Evolutionary conservation across 352 stramenopile genomes (phyloP), one percentile per base, ranked within the genome.

Genomic region (Pythium rishiriense): DNA sequence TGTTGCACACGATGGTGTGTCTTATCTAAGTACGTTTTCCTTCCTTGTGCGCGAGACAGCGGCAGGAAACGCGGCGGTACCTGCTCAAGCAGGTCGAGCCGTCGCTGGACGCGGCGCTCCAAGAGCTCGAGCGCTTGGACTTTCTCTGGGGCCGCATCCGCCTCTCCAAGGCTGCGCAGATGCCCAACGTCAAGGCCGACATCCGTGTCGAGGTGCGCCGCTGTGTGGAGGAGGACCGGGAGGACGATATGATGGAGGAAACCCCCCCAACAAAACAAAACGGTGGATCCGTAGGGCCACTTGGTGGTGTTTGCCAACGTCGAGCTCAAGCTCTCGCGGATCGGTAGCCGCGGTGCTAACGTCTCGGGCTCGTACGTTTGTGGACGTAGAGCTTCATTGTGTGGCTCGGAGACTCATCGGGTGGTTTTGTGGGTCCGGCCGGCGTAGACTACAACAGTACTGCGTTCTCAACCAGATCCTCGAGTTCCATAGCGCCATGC

Each of bases 401-500:
- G 33, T 39, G 33, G n/a, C n/a, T n/a, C n/a, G n/a, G n/a, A n/a
- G n/a, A n/a, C n/a, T n/a, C n/a, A n/a, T n/a, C n/a, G n/a, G n/a
- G n/a, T n/a, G n/a, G n/a, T n/a, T n/a, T n/a, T n/a, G n/a, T n/a
- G n/a, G n/a, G n/a, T n/a, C n/a, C n/a, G n/a, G n/a, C n/a, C n/a
- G n/a, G n/a, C 1, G 5, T 60, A 93, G 85, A 24, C 66, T 93
- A 56, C 79, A 91, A 62, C 81, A 93, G 41, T 93, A 91, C 62
- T 91, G 82, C 64, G 82, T 93, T 58, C 66, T 93, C 37, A 87
- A 91, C 68, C 85, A 93, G 70, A 91, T 93, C 62, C 76, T 93
- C 49, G 85, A 93, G 71, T 91, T 93, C 62, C 83, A 93, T 60
- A 73, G 76, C 53, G 75, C 85, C 47, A 62, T 88, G 50, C 83